Conservation (phyloP, 2,329 filamentous ascomycete species). For the Pseudogymnoascus sp. region DNA sequence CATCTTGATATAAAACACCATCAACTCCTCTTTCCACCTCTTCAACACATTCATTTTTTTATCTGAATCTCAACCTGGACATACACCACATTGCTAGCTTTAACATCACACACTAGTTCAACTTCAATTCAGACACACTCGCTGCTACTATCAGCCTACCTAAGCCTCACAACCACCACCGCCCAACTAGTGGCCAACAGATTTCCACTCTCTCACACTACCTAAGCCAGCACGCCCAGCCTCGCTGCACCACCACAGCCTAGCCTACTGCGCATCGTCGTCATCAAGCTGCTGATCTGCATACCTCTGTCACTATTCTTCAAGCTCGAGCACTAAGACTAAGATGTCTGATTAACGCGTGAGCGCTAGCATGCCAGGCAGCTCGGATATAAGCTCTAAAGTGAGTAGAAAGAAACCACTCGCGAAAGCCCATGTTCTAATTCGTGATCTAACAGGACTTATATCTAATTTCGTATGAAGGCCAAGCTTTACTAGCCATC, state of each 20-base stretch:
- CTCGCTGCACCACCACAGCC: neutral
- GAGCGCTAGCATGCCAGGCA: neutral
- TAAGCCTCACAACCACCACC: neutral
- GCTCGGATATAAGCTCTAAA: neutral
- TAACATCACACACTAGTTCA: neutral
- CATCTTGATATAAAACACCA: neutral
- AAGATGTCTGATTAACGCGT: neutral
- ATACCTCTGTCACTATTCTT: neutral
- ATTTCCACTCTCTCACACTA: neutral
- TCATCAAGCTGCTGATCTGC: neutral
- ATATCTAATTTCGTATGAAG: neutral
- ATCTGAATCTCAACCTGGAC: neutral
- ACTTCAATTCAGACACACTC: neutral
- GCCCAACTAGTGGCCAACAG: neutral
- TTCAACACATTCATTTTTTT: neutral
- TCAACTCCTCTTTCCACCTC: neutral
- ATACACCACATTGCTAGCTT: neutral
- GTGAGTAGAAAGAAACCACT: neutral
- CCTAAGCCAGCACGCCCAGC: neutral
- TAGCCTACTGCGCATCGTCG: neutral
- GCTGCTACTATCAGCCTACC: neutral
- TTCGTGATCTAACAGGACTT: neutral
- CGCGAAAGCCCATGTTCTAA: neutral
- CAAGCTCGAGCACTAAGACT: neutral
- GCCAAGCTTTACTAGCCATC: neutral